Base-by-base conservation (phyloP, 2,329 filamentous ascomycete species). In the Fusarium pseudonygamai region DNA sequence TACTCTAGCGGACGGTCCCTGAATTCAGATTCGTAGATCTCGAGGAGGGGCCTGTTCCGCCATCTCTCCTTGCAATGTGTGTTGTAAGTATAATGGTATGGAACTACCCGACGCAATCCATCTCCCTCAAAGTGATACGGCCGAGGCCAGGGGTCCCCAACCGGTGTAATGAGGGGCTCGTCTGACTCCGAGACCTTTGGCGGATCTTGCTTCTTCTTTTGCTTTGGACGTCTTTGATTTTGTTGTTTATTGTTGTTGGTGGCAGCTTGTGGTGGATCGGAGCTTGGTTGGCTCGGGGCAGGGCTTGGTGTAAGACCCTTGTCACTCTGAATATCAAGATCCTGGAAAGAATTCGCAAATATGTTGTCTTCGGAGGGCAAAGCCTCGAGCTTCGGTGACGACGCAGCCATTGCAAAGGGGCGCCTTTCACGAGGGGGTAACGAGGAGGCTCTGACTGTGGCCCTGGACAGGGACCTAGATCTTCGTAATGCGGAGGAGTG, bases 1-100 rank as follows among this genome's bases (percentile, higher is more conserved):
- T 99, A 99, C 77, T 93, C 92, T 37, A 91, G 81, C 1, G 94
- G 91, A 24, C 96, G 87, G 83, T 99, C 96, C 76, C 96, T 90
- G 80, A 99, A 99, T 82, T 99, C 96, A 79, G 92, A 91, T 49
- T 91, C 88, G 82, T 98, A 99, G 53, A 99, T 93, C 53, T 98
- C 94, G 58, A 97, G 86, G 52, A 99, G 85, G 68, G 89, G 88
- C 42, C 94, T 88, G 37, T 92, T 93, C 61, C 96, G 89, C 96
- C 96, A 99, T 82, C 96, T 88, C 84, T 97, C 89, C 83, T 98
- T 99, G 86, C 93, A 96, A 84, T 90, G 94, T 1, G 96, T 98
- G 80, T 97, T 97, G 86, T 98, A 98, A 6, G 95, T 98, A 82
- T 88, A 98, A 80, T 96, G 91, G 80, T 99, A 98, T 7, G 96